These are phyloP conservation scores for Psilocybe azurescens DNA, from an alignment of 768 basidiomycete species.

Conservation along the genomic window DNA sequence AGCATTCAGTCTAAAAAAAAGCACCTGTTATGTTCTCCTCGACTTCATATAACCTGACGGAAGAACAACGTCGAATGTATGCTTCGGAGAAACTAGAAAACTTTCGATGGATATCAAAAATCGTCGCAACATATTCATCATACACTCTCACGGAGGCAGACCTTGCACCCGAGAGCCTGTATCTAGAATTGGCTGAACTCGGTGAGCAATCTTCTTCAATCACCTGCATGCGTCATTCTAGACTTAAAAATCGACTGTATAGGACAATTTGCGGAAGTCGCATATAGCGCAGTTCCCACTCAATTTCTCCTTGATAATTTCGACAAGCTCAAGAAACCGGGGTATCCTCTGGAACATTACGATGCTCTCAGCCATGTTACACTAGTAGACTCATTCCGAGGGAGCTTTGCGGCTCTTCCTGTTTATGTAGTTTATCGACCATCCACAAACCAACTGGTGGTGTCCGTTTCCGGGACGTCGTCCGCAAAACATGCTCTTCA, in stretches of 20 bases:
- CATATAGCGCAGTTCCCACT: slow-evolving; percentile 48
- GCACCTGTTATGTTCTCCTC: slow-evolving; percentile 11
- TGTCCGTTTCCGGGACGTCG: slow-evolving; percentile 58
- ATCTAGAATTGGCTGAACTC: slow-evolving; percentile 47
- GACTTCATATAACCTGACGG: slow-evolving; percentile 32
- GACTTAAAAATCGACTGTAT: background rate
- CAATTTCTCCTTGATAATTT: slow-evolving; percentile 49
- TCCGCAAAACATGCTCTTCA: slow-evolving; percentile 48
- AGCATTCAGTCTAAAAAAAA: background rate
- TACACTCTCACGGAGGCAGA: slow-evolving; percentile 47
- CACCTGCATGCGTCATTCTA: background rate
- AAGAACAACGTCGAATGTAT: slow-evolving; percentile 54
- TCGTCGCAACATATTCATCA: slow-evolving; percentile 51
- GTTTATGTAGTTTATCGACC: slow-evolving; percentile 54
- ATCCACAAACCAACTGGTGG: slow-evolving; percentile 47
- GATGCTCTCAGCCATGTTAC: slow-evolving; percentile 37
- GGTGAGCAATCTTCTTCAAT: slow-evolving; percentile 32
- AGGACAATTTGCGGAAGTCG: slow-evolving; percentile 63
- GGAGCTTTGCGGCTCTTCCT: slow-evolving; percentile 48
- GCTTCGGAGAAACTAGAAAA: slow-evolving; percentile 55
- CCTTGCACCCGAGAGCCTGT: slow-evolving; percentile 40
- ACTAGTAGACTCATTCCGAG: slow-evolving; percentile 44
- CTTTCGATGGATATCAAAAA: slow-evolving; percentile 58
- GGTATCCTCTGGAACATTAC: slow-evolving; percentile 59
- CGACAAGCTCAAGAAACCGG: slow-evolving; percentile 39